These are phyloP conservation scores for Iodosphaeria phyllophila DNA, from an alignment of 2,329 filamentous ascomycete genomes.

Conservation along the genomic window DNA sequence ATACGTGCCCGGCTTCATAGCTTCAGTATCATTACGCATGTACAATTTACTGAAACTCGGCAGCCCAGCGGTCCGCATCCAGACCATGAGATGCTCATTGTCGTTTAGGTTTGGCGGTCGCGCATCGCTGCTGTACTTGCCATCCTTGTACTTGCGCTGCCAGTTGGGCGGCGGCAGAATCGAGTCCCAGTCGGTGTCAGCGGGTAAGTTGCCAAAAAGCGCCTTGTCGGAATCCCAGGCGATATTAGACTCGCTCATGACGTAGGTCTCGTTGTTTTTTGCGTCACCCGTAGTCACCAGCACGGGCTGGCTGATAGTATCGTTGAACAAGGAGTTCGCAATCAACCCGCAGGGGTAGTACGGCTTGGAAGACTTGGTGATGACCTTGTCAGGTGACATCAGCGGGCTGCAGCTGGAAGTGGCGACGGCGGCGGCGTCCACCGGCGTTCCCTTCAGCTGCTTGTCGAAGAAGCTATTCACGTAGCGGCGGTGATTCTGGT, in stretches of 20 bases:
- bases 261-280: conserved; percentile 35
- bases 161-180: conserved; percentile 81
- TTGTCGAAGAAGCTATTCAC: conserved; percentile 73
- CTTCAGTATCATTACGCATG: conserved; percentile 54
- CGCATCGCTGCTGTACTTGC: conserved; percentile 45
- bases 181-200: conserved; percentile 33
- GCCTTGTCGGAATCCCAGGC: conserved; percentile 73
- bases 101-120: conserved; percentile 54
- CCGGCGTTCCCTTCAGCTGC: conserved; percentile 57
- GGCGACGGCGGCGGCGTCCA: conserved; percentile 40
- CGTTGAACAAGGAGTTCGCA: conserved; percentile 94
- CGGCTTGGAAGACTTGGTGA: conserved; percentile 36
- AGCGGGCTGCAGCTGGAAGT: conserved; percentile 62
- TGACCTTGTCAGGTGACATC: conserved; percentile 12
- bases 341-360: conserved; percentile 94
- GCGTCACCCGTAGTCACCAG: conserved; percentile 30
- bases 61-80: conserved; percentile 94
- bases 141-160: conserved; percentile 47
- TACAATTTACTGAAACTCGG: conserved; percentile 92
- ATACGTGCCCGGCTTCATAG: conserved; percentile 57
- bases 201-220: conserved; percentile 43
- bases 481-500: conserved; percentile 95
- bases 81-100: conserved; percentile 83
- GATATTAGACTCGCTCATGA: conserved; percentile 60
- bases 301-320: conserved; percentile 55